Conservation (phyloP, 208 protist genomes). For the Acanthamoeba triangularis region DNA sequence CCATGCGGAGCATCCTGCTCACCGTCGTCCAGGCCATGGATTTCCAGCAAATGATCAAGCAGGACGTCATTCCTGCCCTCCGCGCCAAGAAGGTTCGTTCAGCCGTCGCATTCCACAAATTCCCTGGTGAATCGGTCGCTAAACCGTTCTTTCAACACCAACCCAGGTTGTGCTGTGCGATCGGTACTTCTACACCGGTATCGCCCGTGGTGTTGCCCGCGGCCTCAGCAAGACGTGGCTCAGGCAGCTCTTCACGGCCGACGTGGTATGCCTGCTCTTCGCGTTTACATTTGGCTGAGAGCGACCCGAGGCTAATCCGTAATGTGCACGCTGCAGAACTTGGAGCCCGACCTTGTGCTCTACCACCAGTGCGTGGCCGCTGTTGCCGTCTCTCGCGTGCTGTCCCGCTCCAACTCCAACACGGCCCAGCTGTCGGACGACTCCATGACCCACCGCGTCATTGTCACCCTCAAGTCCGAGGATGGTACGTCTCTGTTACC, state of each 20-base stretch:
- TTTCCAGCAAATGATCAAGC: slow-evolving; percentile 77
- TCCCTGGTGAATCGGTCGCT: not conserved
- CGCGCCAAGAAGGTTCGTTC: slow-evolving; percentile 33
- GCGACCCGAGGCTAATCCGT: too few species aligned
- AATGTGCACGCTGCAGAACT: not conserved
- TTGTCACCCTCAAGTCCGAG: slow-evolving; percentile 56
- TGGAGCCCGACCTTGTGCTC: slow-evolving; percentile 43
- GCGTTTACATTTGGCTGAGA: not conserved
- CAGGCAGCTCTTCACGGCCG: slow-evolving; percentile 49
- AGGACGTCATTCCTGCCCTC: slow-evolving; percentile 66
- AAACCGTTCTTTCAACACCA: not conserved
- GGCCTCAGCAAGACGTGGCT: slow-evolving; percentile 73
- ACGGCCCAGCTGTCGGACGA: slow-evolving; percentile 68
- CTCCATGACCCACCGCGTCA: slow-evolving; percentile 68
- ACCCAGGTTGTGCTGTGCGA: slow-evolving; percentile 61
- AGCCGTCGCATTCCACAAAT: not conserved
- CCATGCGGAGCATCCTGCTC: slow-evolving; percentile 71
- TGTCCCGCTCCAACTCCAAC: slow-evolving; percentile 62
- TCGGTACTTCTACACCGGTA: slow-evolving; percentile 77
- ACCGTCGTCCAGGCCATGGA: slow-evolving; percentile 77
- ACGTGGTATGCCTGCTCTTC: not conserved
- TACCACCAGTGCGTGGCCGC: slow-evolving; percentile 59
- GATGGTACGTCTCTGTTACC: not conserved
- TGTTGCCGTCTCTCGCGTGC: slow-evolving; percentile 61
- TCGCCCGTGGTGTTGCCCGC: slow-evolving; percentile 70